Percentiles rank a stretch among this genome's conserved stretches.
These are phyloP conservation scores for Yamadazyma diospyri DNA, from an alignment of 1,139 yeast genomes.

Conservation along the genomic window DNA sequence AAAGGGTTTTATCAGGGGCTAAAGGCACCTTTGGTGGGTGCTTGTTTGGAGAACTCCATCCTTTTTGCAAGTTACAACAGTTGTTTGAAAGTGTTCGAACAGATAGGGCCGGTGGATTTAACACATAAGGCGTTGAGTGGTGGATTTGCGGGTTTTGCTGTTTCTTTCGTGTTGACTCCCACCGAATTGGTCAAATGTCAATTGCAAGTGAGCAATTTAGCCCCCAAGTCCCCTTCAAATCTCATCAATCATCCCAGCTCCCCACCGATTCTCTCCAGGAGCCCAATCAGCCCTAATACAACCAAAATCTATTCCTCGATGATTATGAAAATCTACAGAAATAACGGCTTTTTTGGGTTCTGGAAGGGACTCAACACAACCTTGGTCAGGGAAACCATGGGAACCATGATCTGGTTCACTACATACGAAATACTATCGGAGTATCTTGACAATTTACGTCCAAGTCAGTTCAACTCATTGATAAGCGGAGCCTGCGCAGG, in stretches of 20 bases:
- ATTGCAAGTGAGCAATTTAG: slow-evolving; percentile 68
- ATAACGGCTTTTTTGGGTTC: slow-evolving; percentile 52
- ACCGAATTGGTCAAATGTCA: slow-evolving; percentile 85
- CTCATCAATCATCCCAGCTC: too few species aligned
- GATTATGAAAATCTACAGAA: slow-evolving; percentile 38
- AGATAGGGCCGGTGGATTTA: slow-evolving; percentile 23
- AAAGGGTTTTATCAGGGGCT: slow-evolving; percentile 58
- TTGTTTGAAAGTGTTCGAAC: slow-evolving; percentile 69
- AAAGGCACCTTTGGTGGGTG: slow-evolving; percentile 79
- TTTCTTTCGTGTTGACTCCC: slow-evolving; percentile 85
- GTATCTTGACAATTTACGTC: slow-evolving; percentile 22
- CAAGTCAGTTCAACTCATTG: slow-evolving; percentile 48
- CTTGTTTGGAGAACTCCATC: slow-evolving; percentile 72
- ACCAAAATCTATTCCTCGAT: slow-evolving; percentile 25
- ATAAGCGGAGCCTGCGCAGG: slow-evolving; percentile 88
- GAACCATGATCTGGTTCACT: slow-evolving; percentile 94
- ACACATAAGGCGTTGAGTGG: slow-evolving; percentile 58
- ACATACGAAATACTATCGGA: slow-evolving; percentile 63
- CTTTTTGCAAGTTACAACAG: slow-evolving; percentile 56
- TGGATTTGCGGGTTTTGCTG: slow-evolving; percentile 76
- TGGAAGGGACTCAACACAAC: slow-evolving; percentile 94
- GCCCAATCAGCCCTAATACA: slow-evolving; percentile 6
- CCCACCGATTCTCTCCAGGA: too few species aligned
- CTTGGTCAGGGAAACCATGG: slow-evolving; percentile 76
- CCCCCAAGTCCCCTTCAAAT: not conserved